These are phyloP conservation scores for Fistulifera pelliculosa DNA, from an alignment of 108 stramenopile species.

Conservation along the genomic window DNA sequence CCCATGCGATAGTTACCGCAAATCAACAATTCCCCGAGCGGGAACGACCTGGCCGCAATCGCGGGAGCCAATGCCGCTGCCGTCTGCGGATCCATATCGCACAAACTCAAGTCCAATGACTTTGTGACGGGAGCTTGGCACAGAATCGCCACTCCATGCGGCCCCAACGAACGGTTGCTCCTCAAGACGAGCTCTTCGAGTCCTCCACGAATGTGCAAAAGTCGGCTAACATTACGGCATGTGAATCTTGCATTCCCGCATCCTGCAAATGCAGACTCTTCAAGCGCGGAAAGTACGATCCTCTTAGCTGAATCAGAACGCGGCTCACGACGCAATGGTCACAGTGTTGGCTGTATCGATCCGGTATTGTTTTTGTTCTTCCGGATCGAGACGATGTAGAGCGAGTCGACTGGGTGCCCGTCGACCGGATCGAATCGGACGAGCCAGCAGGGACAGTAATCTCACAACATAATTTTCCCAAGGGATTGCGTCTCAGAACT, in stretches of 20 bases:
- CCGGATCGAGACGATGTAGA: not conserved
- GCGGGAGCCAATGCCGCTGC: conserved; percentile 2
- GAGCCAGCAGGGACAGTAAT: no score
- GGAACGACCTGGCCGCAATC: not conserved
- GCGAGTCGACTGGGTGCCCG: not conserved
- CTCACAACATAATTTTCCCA: conserved; percentile 1
- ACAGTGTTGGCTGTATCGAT: not conserved
- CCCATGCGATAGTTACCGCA: conserved; percentile 8
- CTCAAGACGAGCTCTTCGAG: conserved; percentile 4
- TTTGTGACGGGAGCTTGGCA: conserved; percentile 5
- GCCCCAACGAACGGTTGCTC: conserved; percentile 4
- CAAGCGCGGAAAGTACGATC: not conserved
- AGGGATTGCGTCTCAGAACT: conserved; percentile 1
- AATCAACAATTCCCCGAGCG: not conserved
- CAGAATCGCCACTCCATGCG: not conserved
- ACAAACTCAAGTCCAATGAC: conserved; percentile 3
- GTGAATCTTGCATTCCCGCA: not conserved
- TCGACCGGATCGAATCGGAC: no score
- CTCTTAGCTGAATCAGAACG: not conserved
- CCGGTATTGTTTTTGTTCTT: not conserved
- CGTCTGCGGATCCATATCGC: not conserved
- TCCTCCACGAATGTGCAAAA: conserved; percentile 2
- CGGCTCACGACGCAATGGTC: not conserved
- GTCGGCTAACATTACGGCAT: conserved; percentile 2
- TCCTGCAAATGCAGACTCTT: conserved; percentile 1